Percentiles rank a stretch among this genome's conserved stretches.
Conservation (phyloP, 179 eudicot species). For the Beta lomatogona region DNA sequence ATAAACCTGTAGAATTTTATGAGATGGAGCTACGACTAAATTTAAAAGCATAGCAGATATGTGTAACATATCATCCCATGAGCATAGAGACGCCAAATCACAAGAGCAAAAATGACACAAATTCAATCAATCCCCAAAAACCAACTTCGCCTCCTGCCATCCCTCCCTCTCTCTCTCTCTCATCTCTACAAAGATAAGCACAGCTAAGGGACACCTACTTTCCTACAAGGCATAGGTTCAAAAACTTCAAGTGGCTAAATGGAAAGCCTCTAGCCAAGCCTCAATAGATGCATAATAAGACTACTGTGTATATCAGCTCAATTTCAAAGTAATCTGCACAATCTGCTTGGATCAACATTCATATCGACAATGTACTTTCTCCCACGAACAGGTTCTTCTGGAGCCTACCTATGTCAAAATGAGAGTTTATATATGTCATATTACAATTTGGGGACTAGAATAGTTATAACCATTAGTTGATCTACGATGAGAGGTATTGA, state of each 20-base stretch:
- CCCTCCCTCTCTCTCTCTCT: neutral
- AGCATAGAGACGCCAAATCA: neutral
- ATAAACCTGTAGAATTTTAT: neutral
- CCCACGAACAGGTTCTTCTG: neutral
- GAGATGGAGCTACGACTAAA: neutral
- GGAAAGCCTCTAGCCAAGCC: neutral
- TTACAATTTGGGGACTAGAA: neutral
- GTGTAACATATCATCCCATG: neutral
- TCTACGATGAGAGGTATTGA: neutral
- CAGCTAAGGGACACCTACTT: neutral
- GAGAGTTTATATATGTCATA: neutral
- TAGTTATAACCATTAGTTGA: neutral
- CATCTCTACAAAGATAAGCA: neutral
- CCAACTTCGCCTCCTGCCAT: neutral
- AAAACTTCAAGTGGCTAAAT: neutral
- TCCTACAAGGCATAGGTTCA: neutral
- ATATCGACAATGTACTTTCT: neutral
- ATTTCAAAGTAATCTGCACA: neutral
- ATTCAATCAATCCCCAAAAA: neutral
- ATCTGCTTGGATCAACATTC: neutral
- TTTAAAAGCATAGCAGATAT: neutral
- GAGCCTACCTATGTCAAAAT: neutral
- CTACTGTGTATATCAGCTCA: neutral
- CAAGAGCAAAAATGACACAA: neutral
- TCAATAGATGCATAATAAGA: neutral